These are phyloP conservation scores for Nicotiana otophora DNA, from an alignment of 257 asterid genomes.

Conservation along the genomic window DNA sequence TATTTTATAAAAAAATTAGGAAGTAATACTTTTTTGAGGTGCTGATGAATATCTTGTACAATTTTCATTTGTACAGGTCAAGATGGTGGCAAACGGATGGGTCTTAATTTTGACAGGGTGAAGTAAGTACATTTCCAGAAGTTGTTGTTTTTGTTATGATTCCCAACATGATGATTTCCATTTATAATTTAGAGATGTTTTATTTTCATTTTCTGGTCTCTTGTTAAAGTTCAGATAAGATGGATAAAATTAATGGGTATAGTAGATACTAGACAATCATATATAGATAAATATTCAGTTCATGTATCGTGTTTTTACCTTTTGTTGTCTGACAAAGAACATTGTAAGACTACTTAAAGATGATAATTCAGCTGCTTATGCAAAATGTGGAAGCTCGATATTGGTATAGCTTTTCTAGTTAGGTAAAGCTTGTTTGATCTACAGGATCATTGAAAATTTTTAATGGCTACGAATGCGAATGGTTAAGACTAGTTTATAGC, in stretches of 20 bases:
- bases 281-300: background rate
- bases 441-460: background rate
- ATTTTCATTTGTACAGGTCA: slow-evolving; percentile 50
- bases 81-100: slow-evolving; percentile 94
- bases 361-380: background rate
- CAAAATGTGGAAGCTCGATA: background rate
- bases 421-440: background rate
- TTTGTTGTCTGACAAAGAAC: too few species aligned
- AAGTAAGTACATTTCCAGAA: slow-evolving; percentile 43
- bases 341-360: too few species aligned
- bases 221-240: background rate
- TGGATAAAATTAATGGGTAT: background rate
- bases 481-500: background rate
- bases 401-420: background rate
- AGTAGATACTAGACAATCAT: background rate
- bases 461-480: background rate
- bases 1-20: background rate
- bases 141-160: background rate
- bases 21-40: background rate
- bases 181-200: background rate
- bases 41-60: background rate
- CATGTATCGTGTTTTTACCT: background rate
- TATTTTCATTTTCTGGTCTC: background rate
- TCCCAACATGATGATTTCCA: background rate
- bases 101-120: slow-evolving; percentile 77